A percentile compares a stretch with the other conserved stretches of the same genome.
Conservation (phyloP, 2,329 filamentous ascomycete genomes). For the Paecilomyces niveus region DNA sequence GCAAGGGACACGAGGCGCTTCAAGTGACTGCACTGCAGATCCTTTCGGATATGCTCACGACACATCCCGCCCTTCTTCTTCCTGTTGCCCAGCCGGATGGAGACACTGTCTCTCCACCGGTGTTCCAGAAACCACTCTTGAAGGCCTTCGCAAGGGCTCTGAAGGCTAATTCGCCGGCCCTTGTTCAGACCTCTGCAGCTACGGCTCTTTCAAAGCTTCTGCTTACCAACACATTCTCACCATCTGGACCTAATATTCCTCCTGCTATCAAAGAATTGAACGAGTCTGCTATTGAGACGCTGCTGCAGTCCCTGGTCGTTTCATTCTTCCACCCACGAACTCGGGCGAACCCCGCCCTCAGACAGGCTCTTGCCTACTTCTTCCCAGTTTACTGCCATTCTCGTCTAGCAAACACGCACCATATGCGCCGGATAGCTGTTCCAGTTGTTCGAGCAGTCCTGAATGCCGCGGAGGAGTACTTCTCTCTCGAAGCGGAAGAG, state of each 20-base stretch:
- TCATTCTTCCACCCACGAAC: slow-evolving; percentile 87
- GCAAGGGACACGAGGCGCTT: slow-evolving; percentile 79
- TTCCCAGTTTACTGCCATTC: slow-evolving; percentile 91
- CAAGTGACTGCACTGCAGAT: slow-evolving; percentile 89
- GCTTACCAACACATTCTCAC: slow-evolving; percentile 64
- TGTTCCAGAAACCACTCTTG: slow-evolving; percentile 57
- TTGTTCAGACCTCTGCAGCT: slow-evolving; percentile 74
- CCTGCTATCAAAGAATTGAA: slow-evolving; percentile 34
- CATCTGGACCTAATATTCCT: slow-evolving; percentile 47
- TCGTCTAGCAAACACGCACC: slow-evolving; percentile 69
- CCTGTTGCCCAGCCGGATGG: slow-evolving; percentile 36
- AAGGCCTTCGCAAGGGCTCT: slow-evolving; percentile 83
- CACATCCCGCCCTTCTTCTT: slow-evolving; percentile 74
- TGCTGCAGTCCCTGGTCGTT: slow-evolving; percentile 78
- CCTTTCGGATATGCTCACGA: slow-evolving; percentile 84
- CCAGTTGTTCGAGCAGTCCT: slow-evolving; percentile 66
- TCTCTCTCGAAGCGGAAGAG: slow-evolving; percentile 65
- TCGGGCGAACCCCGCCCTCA: slow-evolving; percentile 68
- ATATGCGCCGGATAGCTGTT: slow-evolving; percentile 69
- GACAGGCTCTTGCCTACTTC: slow-evolving; percentile 88
- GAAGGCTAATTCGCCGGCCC: slow-evolving; percentile 60
- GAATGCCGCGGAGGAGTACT: slow-evolving; percentile 53
- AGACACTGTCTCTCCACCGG: slow-evolving; percentile 42
- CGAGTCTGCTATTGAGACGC: slow-evolving; percentile 57
- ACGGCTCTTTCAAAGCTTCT: slow-evolving; percentile 80